These are phyloP conservation scores for Saturnispora sanitii DNA, from an alignment of 805 yeast species.

Conservation along the genomic window DNA sequence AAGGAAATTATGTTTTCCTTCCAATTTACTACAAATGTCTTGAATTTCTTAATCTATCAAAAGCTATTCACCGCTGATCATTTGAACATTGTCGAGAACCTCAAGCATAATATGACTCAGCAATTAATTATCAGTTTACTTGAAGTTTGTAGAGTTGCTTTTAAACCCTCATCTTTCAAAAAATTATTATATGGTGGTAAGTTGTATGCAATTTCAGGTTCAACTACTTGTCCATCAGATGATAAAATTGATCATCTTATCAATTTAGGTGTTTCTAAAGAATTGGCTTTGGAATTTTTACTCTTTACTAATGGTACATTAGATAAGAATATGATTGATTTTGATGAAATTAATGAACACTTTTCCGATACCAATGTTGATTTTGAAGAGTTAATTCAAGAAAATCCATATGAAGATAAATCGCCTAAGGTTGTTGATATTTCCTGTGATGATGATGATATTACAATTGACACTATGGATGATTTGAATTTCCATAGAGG, in stretches of 20 bases:
- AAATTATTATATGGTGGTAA: conserved; percentile 28
- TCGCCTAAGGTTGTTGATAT: conserved; percentile 27
- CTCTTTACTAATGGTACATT: conserved; percentile 17
- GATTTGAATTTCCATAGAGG: conserved; percentile 33
- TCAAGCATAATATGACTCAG: conserved; percentile 25
- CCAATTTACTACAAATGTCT: conserved; percentile 31
- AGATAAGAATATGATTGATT: conserved; percentile 14
- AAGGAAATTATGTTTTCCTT: conserved; percentile 21
- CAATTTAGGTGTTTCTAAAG: conserved; percentile 24
- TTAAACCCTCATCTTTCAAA: conserved; percentile 28
- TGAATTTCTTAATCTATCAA: conserved; percentile 32
- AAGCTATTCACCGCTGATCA: conserved; percentile 25
- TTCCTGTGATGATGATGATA: conserved; percentile 22
- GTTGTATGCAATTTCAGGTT: conserved; percentile 29
- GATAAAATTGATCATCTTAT: conserved; percentile 27
- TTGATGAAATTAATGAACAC: conserved; percentile 14
- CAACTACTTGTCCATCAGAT: conserved; percentile 33
- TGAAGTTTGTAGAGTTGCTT: conserved; percentile 34
- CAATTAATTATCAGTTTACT: conserved; percentile 37
- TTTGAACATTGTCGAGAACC: conserved; percentile 14
- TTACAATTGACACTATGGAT: conserved; percentile 26
- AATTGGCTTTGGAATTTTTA: conserved; percentile 24
- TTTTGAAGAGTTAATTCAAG: conserved; percentile 15
- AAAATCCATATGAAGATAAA: conserved; percentile 16
- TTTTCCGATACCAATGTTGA: conserved; percentile 22